Conservation (phyloP, 2,329 filamentous ascomycete species). For the Dactylellina parvicollis region DNA sequence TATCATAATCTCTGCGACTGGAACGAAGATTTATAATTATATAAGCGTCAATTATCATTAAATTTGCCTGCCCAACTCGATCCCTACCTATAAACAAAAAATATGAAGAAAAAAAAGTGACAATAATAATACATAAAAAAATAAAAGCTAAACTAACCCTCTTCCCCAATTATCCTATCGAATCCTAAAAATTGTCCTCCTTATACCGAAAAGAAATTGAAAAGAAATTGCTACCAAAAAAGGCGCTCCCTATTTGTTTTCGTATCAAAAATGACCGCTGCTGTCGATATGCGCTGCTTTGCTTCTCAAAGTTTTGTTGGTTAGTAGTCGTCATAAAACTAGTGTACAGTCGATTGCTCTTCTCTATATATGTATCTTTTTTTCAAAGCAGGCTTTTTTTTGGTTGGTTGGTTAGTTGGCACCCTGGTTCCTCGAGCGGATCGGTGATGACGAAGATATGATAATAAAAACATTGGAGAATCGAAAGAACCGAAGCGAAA, state of each 20-base stretch:
- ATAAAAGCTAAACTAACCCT: constrained; percentile 3
- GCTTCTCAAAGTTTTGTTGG: not conserved
- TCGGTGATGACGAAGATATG: not conserved
- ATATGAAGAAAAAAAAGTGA: not conserved
- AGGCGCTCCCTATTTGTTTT: too few species aligned
- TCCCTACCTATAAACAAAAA: not conserved
- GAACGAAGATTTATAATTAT: too few species aligned
- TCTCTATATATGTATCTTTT: not conserved
- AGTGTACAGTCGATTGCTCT: constrained; percentile 25
- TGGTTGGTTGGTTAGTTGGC: not conserved
- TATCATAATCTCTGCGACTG: not conserved
- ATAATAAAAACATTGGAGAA: not conserved
- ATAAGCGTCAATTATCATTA: not conserved
- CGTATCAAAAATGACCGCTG: too few species aligned
- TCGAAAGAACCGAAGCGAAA: constrained; percentile 2
- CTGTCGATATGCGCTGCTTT: not conserved
- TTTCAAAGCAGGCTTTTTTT: constrained; percentile 5
- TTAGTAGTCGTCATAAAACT: constrained; percentile 9
- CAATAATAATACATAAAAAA: constrained; percentile 23
- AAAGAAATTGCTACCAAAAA: too few species aligned
- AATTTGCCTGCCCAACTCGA: not conserved
- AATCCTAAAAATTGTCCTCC: not conserved
- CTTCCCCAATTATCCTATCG: not conserved
- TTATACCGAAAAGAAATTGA: not conserved
- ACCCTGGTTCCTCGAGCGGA: too few species aligned